Evolutionary conservation across 1,139 yeast species (phyloP), one percentile per base, ranked within the genome.

Genomic region (Pichia norvegensis): DNA sequence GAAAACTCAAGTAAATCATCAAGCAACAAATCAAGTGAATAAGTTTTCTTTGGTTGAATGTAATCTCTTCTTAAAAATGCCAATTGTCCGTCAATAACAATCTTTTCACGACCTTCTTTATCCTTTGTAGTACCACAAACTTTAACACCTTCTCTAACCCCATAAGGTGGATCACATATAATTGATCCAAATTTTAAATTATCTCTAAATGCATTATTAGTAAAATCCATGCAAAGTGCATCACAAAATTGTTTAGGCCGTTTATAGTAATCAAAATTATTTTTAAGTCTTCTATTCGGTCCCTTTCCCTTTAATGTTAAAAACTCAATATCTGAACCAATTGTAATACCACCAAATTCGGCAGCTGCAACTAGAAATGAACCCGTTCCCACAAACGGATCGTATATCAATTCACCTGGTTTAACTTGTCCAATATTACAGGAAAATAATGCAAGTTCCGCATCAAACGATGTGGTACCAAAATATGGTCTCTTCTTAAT

Each of bases 331-430:
- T 92, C 99, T 0, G 96, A 82, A 0, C 97, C 97, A 38, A 85
- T 67, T 0, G 88, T 78, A 13, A 81, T 59, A 0, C 92, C 95
- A 1, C 96, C 96, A 61, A 77, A 87, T 53, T 83, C 77, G 0
- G 94, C 88, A 11, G 92, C 95, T 1, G 97, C 90, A 1, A 88
- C 85, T 42, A 92, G 68, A 58, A 92, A 92, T 20, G 97, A 87
- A 0, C 98, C 99, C 0, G 99, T 92, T 0, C 99, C 99, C 3
- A 86, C 86, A 67, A 92, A 92, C 14, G 99, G 98, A 65, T 92
- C 99, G 60, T 87, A 92, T 57, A 85, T 77, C 6, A 88, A 61
- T 46, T 80, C 76, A 0, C 83, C 85, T 0, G 73, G 69, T 29
- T 66, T 70, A 11, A 83, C 86, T 52, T 85, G 90, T 0, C 87